A percentile compares a stretch with the other conserved stretches of the same genome.
Evolutionary conservation across 2,329 filamentous ascomycete species (phyloP).

Genomic region (Penicillium sp.): DNA sequence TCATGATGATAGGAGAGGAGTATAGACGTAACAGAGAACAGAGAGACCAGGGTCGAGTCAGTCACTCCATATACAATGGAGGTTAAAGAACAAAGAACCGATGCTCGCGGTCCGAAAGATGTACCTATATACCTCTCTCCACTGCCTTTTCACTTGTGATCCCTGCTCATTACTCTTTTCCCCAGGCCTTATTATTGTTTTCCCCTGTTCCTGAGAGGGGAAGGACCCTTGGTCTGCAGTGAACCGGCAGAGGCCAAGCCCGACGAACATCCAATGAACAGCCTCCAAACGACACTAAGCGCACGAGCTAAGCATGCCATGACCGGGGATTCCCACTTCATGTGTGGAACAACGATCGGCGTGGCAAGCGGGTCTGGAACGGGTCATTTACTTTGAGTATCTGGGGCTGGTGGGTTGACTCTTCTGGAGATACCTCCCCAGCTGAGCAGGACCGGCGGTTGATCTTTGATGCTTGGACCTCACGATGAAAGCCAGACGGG

Average conservation of each 20-base stretch:
- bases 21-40: background rate
- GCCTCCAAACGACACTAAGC: background rate
- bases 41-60: slow-evolving; percentile 9
- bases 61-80: slow-evolving; percentile 7
- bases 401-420: slow-evolving; percentile 6
- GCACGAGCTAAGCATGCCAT: slow-evolving; percentile 3
- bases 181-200: background rate
- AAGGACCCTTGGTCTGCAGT: background rate
- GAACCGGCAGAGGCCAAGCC: background rate
- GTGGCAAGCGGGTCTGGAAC: slow-evolving; percentile 18
- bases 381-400: slow-evolving; percentile 13
- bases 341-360: slow-evolving; percentile 26
- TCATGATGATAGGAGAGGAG: slow-evolving; percentile 30
- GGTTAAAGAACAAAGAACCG: background rate
- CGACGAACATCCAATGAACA: background rate
- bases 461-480: slow-evolving; percentile 26
- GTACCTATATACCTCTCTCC: background rate
- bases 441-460: slow-evolving; percentile 15
- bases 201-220: slow-evolving; percentile 1
- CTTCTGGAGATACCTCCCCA: slow-evolving; percentile 7
- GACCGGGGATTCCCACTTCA: slow-evolving; percentile 5
- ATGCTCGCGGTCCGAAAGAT: background rate
- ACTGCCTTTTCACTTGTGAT: background rate
- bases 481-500: background rate
- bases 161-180: background rate